Base-by-base conservation (phyloP, 2,329 filamentous ascomycete genomes). In the Epichloe gansuensis region DNA sequence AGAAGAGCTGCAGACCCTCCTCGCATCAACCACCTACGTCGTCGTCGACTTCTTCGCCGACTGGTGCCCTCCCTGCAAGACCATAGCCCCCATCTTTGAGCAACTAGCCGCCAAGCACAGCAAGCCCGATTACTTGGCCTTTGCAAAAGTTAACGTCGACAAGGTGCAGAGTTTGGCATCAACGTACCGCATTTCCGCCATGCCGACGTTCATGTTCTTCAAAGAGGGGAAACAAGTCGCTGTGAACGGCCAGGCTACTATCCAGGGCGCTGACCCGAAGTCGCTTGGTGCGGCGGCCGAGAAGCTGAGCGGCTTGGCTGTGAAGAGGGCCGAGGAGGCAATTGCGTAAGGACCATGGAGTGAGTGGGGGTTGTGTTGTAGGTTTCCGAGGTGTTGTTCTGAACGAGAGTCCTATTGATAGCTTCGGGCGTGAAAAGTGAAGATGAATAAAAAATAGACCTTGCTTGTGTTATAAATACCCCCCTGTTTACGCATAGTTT, bases 191-290 rank as follows among this genome's bases (percentile, higher is more conserved):
- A 79, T 97, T 68, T 82, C 85, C 62, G 89, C 90, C 68, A 96
- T 97, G 91, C 91, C 91, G 48, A 95, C 89, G 11, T 96, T 97
- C 71, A 62, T 87, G 53, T 73, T 95, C 66, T 95, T 91, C 81
- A 89, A 90, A 77, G 71, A 84, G 88, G 85, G 88, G 58, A 58
- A 58, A 50, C 61, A 62, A 50, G 64, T 66, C 39, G 60, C 58
- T 23, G 64, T 67, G 12, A 61, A 66, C 25, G 63, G 63, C 4
- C 52, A 65, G 52, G 56, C 59, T 8, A 56, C 59, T 52, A 63
- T 70, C 54, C 63, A 60, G 52, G 68, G 68, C 11, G 68, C 67
- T 1, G 63, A 70, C 36, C 62, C 61, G 1, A 42, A 53, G 11
- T 54, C 54, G 7, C 56, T 71, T 17, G 60, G 57, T 6, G 63